phyloP scores from a whole-genome alignment of 176 grass and related monocot species.

The Coix lacrymajobi region DNA sequence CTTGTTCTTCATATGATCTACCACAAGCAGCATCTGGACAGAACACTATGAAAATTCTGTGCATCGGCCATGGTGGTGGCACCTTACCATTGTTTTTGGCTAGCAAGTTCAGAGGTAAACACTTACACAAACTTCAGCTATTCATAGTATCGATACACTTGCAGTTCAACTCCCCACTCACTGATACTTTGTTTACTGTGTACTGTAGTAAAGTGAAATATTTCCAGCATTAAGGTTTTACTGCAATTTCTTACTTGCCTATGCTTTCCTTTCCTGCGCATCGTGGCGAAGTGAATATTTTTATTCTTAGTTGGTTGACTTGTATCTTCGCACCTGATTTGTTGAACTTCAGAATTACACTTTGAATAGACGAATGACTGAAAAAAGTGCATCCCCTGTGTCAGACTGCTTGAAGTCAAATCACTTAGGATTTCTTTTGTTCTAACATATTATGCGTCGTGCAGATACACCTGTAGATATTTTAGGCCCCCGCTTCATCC shows the following conservation, averaged over 20 bases:
- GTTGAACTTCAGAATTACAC: not conserved
- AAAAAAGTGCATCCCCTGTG: not conserved
- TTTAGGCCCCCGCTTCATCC: not conserved
- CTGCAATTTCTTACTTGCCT: not conserved
- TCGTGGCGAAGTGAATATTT: not conserved
- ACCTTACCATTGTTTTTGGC: constrained; percentile 79
- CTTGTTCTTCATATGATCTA: constrained; percentile 65
- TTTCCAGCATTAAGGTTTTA: not conserved
- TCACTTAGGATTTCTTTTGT: not conserved
- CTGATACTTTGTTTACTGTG: not conserved
- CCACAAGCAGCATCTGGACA: constrained; percentile 47
- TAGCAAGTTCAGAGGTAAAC: constrained; percentile 79
- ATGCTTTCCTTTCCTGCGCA: constrained; percentile 7
- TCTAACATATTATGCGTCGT: not conserved
- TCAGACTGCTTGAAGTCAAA: not conserved
- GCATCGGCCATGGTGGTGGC: constrained; percentile 85
- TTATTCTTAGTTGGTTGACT: not conserved
- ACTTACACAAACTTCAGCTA: not conserved
- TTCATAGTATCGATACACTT: not conserved
- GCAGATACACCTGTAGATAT: not conserved
- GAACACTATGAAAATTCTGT: constrained; percentile 67
- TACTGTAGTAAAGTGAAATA: not conserved
- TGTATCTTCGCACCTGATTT: not conserved
- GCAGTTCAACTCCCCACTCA: not conserved
- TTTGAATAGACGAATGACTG: not conserved